A percentile compares a stretch with the other conserved stretches of the same genome.
Conservation (phyloP, 2,329 filamentous ascomycete genomes). For the Botrytis pseudocinerea region DNA sequence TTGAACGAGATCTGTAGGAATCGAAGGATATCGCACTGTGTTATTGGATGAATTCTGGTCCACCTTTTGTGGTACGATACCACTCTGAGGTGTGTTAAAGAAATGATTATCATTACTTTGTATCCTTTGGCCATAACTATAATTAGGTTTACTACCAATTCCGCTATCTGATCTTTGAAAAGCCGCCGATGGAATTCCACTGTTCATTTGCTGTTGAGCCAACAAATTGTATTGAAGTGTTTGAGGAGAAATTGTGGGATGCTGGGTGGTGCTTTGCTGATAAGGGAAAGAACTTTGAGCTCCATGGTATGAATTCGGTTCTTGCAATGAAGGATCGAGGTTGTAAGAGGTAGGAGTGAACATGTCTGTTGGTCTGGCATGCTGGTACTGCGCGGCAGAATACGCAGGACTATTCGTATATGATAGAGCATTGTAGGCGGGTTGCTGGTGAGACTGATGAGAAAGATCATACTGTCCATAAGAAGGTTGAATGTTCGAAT, state of each 20-base stretch:
- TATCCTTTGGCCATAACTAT: constrained; percentile 26
- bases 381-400: constrained; percentile 33
- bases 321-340: constrained; percentile 37
- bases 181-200: constrained; percentile 23
- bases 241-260: constrained; percentile 38
- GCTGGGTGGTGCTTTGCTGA: constrained; percentile 26
- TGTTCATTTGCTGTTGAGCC: constrained; percentile 31
- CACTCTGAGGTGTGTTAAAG: constrained; percentile 27
- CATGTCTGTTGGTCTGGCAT: constrained; percentile 33
- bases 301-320: constrained; percentile 30
- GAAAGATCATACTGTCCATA: constrained; percentile 33
- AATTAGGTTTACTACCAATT: constrained; percentile 25
- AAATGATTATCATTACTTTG: constrained; percentile 29
- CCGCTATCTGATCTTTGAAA: constrained; percentile 32
- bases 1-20: constrained; percentile 19
- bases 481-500: constrained; percentile 28
- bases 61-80: constrained; percentile 25
- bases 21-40: constrained; percentile 28
- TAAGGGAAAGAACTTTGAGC: constrained; percentile 36
- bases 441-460: constrained; percentile 35
- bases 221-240: constrained; percentile 37
- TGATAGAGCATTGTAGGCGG: constrained; percentile 30
- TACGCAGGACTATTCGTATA: constrained; percentile 38
- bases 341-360: constrained; percentile 33
- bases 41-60: constrained; percentile 21